phyloP scores from a whole-genome alignment of 2,329 filamentous ascomycete species.

The Botrytis elliptica region DNA sequence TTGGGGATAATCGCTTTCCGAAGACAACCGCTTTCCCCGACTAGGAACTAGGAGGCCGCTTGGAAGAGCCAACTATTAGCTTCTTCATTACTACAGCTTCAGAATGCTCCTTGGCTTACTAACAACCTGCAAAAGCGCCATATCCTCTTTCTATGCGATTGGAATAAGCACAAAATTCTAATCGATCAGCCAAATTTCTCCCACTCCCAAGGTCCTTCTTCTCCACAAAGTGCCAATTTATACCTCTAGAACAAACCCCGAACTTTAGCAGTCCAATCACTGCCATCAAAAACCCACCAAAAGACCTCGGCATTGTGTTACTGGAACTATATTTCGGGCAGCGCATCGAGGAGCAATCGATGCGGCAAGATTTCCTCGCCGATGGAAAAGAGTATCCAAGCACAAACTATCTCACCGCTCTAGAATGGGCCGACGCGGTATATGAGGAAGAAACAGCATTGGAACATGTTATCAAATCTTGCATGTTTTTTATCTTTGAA shows the following conservation, averaged over 20 bases:
- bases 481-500: constrained; percentile 28
- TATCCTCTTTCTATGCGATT: constrained; percentile 30
- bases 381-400: constrained; percentile 25
- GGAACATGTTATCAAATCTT: constrained; percentile 28
- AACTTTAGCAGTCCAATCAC: constrained; percentile 4
- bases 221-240: constrained; percentile 1
- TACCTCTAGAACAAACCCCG: not conserved
- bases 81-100: constrained; percentile 32
- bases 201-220: constrained; percentile 17
- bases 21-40: too few relatives aligned
- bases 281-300: constrained; percentile 24
- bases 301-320: constrained; percentile 31
- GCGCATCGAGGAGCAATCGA: constrained; percentile 29
- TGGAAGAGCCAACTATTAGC: too few relatives aligned
- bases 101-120: constrained; percentile 32
- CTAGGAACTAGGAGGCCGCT: too few relatives aligned
- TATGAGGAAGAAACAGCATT: constrained; percentile 29
- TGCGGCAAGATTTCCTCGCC: constrained; percentile 24
- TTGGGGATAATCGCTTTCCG: too few relatives aligned
- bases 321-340: constrained; percentile 35
- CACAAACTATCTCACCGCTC: constrained; percentile 29
- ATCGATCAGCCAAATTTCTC: constrained; percentile 30
- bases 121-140: constrained; percentile 29
- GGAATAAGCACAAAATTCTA: constrained; percentile 21
- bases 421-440: constrained; percentile 30